Evolutionary conservation across 2,329 filamentous ascomycete species (phyloP).

Genomic region (Fusarium sp.): DNA sequence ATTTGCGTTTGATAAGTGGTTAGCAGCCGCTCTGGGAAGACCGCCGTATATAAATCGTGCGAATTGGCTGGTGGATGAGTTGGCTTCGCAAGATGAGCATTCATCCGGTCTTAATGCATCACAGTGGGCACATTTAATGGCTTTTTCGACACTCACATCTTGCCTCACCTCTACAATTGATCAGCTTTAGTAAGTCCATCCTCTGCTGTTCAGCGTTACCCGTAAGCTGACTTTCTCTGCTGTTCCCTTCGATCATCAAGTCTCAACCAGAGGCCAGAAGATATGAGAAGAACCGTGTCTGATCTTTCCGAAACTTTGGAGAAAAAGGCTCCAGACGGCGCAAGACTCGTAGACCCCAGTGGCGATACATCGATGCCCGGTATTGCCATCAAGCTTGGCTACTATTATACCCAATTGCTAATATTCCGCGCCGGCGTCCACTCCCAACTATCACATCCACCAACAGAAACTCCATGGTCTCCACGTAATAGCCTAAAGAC

Average conservation of each 20-base stretch:
- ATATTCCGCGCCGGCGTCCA: not conserved
- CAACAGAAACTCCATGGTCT: accelerated
- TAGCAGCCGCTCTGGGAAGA: constrained; percentile 1
- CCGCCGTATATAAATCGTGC: not conserved
- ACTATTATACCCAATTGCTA: not conserved
- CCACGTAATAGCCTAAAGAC: not conserved
- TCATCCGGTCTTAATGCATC: not conserved
- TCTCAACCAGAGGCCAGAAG: not conserved
- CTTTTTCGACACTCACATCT: not conserved
- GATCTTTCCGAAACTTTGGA: not conserved
- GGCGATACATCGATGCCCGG: not conserved
- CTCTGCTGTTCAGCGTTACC: too few species aligned
- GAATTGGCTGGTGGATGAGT: not conserved
- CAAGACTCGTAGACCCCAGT: accelerated
- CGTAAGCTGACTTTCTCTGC: not conserved
- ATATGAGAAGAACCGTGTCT: accelerated
- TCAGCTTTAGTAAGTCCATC: not conserved
- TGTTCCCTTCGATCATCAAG: not conserved
- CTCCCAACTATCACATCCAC: not conserved
- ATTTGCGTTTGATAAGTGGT: not conserved
- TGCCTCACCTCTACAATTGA: not conserved
- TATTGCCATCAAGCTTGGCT: not conserved
- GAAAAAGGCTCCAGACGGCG: accelerated
- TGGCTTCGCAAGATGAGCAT: not conserved
- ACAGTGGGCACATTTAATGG: not conserved